Evolutionary conservation across 1,284 basidiomycete species (phyloP).

Genomic region (Ganoderma leucocontextum): DNA sequence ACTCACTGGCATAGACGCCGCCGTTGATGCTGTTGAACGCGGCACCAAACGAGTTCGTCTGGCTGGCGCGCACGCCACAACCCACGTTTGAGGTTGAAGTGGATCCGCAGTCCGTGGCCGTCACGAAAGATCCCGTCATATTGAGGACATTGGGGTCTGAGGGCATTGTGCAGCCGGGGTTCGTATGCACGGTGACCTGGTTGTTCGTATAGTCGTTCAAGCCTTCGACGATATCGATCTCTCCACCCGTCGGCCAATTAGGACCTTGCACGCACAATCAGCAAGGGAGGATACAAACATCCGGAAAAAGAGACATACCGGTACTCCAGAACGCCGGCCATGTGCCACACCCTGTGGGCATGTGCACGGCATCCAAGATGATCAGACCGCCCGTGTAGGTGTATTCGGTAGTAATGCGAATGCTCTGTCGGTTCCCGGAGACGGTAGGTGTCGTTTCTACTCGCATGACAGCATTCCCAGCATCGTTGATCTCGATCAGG

Average conservation of each 20-base stretch:
- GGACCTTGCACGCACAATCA: constrained; percentile 50
- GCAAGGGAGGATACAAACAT: not conserved
- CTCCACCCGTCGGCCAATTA: constrained; percentile 79
- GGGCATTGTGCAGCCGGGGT: constrained; percentile 72
- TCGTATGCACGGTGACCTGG: constrained; percentile 84
- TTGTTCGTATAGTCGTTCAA: constrained; percentile 82
- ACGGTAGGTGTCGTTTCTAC: constrained; percentile 84
- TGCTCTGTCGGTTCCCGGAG: constrained; percentile 69
- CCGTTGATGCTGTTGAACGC: constrained; percentile 77
- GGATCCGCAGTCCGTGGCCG: constrained; percentile 71
- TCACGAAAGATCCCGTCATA: constrained; percentile 67
- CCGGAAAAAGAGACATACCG: constrained; percentile 36
- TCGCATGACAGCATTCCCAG: constrained; percentile 82
- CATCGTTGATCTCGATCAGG: constrained; percentile 66
- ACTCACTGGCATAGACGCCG: constrained; percentile 82
- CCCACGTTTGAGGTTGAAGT: constrained; percentile 70
- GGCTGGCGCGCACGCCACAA: constrained; percentile 66
- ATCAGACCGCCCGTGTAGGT: constrained; percentile 75
- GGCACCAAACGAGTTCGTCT: constrained; percentile 65
- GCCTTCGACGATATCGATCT: constrained; percentile 90
- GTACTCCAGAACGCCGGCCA: constrained; percentile 78
- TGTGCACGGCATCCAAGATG: constrained; percentile 87
- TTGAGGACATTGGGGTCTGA: constrained; percentile 56
- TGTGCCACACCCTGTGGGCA: constrained; percentile 89
- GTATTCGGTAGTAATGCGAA: constrained; percentile 77